Evolutionary conservation across 2,329 filamentous ascomycete species (phyloP).

Genomic region (Sarocladium oryzae): DNA sequence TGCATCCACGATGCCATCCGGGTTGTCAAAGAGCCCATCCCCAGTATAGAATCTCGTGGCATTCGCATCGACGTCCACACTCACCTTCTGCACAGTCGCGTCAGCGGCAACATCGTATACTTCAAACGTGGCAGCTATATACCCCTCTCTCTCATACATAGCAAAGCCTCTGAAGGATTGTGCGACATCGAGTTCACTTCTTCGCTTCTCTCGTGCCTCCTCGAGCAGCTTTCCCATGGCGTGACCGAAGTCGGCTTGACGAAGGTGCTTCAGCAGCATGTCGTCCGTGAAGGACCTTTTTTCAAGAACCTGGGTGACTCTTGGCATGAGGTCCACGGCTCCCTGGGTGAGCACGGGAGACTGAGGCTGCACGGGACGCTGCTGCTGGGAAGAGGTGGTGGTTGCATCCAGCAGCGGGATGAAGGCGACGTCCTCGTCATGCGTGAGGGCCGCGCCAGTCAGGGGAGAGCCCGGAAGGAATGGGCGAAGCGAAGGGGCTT

Average conservation of each 20-base stretch:
- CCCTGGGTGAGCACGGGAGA: slow-evolving; percentile 15
- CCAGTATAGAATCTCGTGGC: slow-evolving; percentile 19
- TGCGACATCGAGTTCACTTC: slow-evolving; percentile 25
- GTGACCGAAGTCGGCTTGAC: slow-evolving; percentile 34
- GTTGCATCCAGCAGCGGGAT: slow-evolving; percentile 23
- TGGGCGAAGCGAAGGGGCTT: slow-evolving; percentile 19
- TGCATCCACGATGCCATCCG: slow-evolving; percentile 29
- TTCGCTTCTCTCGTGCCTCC: slow-evolving; percentile 25
- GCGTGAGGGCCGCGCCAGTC: slow-evolving; percentile 10
- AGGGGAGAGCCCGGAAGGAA: background rate
- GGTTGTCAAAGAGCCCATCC: slow-evolving; percentile 18
- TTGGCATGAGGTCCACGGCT: slow-evolving; percentile 12
- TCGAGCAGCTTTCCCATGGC: slow-evolving; percentile 31
- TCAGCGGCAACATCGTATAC: slow-evolving; percentile 49
- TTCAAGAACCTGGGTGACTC: slow-evolving; percentile 13
- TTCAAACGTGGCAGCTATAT: slow-evolving; percentile 46
- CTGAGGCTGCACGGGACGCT: slow-evolving; percentile 10
- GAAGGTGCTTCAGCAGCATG: slow-evolving; percentile 34
- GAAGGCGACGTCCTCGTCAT: slow-evolving; percentile 25
- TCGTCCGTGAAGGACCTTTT: slow-evolving; percentile 31
- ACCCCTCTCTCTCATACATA: slow-evolving; percentile 29
- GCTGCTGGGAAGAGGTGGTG: background rate
- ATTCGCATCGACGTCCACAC: slow-evolving; percentile 19
- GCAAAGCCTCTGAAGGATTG: slow-evolving; percentile 27
- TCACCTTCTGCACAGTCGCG: slow-evolving; percentile 29